phyloP scores from a whole-genome alignment of 2,329 filamentous ascomycete genomes.

The Ceratocystis cubensis region DNA sequence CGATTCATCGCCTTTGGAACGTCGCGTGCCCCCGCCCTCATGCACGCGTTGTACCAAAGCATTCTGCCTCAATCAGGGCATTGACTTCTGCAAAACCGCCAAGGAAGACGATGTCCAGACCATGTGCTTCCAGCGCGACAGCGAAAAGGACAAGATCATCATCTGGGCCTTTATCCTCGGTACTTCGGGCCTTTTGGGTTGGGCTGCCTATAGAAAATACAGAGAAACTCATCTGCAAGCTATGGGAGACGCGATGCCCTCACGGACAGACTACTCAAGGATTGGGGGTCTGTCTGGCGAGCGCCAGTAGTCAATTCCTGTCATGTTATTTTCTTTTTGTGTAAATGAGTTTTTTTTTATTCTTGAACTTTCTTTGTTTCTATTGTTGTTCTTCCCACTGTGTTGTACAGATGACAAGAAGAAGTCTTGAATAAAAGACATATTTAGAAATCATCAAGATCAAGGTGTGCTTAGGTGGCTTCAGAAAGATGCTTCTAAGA shows the following conservation, averaged over 20 bases:
- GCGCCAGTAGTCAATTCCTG: neutral
- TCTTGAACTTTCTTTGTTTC: neutral
- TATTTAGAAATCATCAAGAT: no score
- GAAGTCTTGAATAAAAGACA: neutral
- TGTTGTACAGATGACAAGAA: neutral
- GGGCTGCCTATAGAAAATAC: slow-evolving; percentile 36
- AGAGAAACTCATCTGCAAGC: neutral
- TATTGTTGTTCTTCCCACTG: neutral
- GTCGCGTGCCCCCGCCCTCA: slow-evolving; percentile 30
- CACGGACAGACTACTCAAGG: slow-evolving; percentile 13
- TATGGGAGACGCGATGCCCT: neutral
- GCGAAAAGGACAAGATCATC: slow-evolving; percentile 53
- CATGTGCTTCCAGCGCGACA: slow-evolving; percentile 54
- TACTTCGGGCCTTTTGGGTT: slow-evolving; percentile 46
- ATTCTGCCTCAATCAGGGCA: slow-evolving; percentile 47
- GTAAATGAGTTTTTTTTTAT: neutral
- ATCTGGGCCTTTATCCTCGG: slow-evolving; percentile 52
- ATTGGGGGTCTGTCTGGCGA: neutral
- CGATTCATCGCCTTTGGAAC: slow-evolving; percentile 12
- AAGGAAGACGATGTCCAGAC: slow-evolving; percentile 50
- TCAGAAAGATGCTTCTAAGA: no score
- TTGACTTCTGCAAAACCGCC: slow-evolving; percentile 51
- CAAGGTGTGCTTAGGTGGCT: no score
- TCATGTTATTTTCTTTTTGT: neutral
- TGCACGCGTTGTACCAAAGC: slow-evolving; percentile 53